A percentile compares a stretch with the other conserved stretches of the same genome.
Evolutionary conservation across 1,139 yeast genomes (phyloP).

Genomic region (Pichia cactophila): DNA sequence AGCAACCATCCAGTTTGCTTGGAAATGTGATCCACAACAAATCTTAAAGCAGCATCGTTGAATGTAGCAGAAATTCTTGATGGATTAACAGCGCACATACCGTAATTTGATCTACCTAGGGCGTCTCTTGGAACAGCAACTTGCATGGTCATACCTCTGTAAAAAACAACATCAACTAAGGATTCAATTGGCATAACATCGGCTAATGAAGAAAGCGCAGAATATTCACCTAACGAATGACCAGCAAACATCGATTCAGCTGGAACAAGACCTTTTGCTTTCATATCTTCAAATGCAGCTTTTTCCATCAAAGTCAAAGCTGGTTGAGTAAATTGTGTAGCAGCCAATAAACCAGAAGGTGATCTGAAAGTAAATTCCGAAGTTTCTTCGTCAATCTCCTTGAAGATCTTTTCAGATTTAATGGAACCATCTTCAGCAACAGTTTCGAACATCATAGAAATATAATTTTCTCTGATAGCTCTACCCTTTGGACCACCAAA

Average conservation of each 20-base stretch:
- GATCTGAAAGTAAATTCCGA: conserved; percentile 84
- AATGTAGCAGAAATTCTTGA: conserved; percentile 84
- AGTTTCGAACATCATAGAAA: conserved; percentile 96
- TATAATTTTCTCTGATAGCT: conserved; percentile 87
- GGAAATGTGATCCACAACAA: conserved; percentile 86
- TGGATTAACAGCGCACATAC: conserved; percentile 99
- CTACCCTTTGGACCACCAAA: conserved; percentile 98
- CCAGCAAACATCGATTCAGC: conserved; percentile 95
- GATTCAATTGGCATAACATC: conserved; percentile 99
- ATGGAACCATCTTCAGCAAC: conserved; percentile 78
- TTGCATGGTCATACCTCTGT: conserved; percentile 99
- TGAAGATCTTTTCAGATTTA: conserved; percentile 90
- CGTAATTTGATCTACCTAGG: conserved; percentile 92
- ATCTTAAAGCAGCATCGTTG: conserved; percentile 87
- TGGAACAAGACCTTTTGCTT: conserved; percentile 91
- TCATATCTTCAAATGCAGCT: conserved; percentile 97
- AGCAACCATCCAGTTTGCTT: conserved; percentile 83
- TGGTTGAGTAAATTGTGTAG: conserved; percentile 99
- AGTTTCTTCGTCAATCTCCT: conserved; percentile 75
- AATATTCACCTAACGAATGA: conserved; percentile 98
- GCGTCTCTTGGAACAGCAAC: conserved; percentile 98
- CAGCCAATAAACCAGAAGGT: conserved; percentile 91
- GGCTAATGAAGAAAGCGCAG: conserved; percentile 93
- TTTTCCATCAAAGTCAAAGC: conserved; percentile 98
- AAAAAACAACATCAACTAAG: conserved; percentile 94